Evolutionary conservation across 768 basidiomycete genomes (phyloP), one percentile per base, ranked within the genome.

Genomic region (Serendipita sp.): DNA sequence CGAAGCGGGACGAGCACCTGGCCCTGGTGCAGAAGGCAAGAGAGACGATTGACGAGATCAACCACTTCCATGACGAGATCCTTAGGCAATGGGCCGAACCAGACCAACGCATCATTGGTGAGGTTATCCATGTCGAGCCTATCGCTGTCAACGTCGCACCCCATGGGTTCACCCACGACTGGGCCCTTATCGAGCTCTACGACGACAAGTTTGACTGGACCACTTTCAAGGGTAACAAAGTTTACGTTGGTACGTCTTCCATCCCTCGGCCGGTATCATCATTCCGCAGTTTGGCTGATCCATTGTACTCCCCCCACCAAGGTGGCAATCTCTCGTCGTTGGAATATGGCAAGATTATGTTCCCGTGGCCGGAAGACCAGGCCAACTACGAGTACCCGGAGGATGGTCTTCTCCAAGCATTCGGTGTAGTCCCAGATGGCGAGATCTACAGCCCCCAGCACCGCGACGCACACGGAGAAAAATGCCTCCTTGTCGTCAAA

Each of bases 401-500:
- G 11, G 67, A 72, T 58, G 65, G 70, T 36, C 71, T 75, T 68
- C 70, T 78, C 63, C 66, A 66, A 67, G 69, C 77, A 70, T 16
- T 53, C 37, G 69, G 69, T 62, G 50, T 64, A 62, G 64, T 73
- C 66, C 44, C 65, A 29, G 70, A 68, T 1, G 64, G 64, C 27
- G 68, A 73, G 65, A 67, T 68, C 43, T 60, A 48, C 67, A 66
- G 69, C 52, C 75, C 76, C 44, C 68, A 72, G 46, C 48, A 44
- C 46, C 62, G 68, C 63, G 74, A 76, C 71, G 67, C 62, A 23
- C 65, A 75, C 50, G 72, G 72, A 37, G 64, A 75, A 27, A 67
- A 66, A 29, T 70, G 69, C 67, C 64, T 72, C 64, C 66, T 74
- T 23, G 76, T 76, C 67, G 60, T 64, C 18, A 77, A 78, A 64